phyloP scores from a whole-genome alignment of 2,329 filamentous ascomycete species.

The Sclerotinia nivalis region DNA sequence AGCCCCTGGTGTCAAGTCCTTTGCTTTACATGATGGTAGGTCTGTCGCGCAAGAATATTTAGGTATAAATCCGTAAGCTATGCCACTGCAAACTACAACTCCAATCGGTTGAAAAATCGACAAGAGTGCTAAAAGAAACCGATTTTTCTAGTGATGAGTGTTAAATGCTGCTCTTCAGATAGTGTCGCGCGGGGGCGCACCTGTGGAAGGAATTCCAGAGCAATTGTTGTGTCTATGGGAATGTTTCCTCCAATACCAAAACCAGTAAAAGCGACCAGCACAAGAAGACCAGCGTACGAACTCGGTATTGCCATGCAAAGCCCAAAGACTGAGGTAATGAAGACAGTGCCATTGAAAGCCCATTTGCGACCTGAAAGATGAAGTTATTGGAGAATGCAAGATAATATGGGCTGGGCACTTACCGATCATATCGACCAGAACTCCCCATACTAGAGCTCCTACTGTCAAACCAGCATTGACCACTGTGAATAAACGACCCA shows the following conservation, averaged over 20 bases:
- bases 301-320: constrained; percentile 29
- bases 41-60: constrained; percentile 30
- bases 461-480: constrained; percentile 31
- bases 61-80: constrained; percentile 34
- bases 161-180: constrained; percentile 3
- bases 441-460: constrained; percentile 34
- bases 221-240: constrained; percentile 38
- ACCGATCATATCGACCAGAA: constrained; percentile 36
- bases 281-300: constrained; percentile 30
- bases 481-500: constrained; percentile 31
- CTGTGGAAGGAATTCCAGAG: constrained; percentile 36
- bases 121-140: constrained; percentile 35
- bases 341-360: constrained; percentile 36
- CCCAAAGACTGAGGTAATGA: constrained; percentile 32
- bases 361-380: constrained; percentile 30
- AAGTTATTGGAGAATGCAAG: constrained; percentile 1
- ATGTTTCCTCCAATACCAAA: constrained; percentile 39
- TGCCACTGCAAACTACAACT: constrained; percentile 32
- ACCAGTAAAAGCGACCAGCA: constrained; percentile 30
- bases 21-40: constrained; percentile 31
- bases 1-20: constrained; percentile 23
- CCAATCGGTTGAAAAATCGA: constrained; percentile 37
- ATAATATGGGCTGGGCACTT: background rate
- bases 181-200: constrained; percentile 20
- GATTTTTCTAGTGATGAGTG: constrained; percentile 28